These are phyloP conservation scores for Warburgia ugandensis DNA, from an alignment of 164 flowering plant species.

Conservation along the genomic window DNA sequence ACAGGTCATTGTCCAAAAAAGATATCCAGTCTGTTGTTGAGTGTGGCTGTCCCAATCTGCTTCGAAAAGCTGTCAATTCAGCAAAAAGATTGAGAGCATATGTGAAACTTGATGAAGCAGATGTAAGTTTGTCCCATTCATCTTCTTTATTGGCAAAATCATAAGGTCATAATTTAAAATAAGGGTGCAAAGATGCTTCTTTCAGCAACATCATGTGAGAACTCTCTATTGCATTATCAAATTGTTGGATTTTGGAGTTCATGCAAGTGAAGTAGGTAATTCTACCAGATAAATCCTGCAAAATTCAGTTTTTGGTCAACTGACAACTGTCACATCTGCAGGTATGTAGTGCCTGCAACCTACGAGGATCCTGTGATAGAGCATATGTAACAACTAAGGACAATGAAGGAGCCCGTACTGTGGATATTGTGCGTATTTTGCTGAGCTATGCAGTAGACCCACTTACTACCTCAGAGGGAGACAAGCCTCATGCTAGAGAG, in stretches of 20 bases:
- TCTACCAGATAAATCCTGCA: too few species aligned
- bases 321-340: constrained; percentile 26
- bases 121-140: constrained; percentile 41
- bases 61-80: constrained; percentile 78
- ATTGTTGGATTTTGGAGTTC: not conserved
- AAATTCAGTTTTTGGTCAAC: too few species aligned
- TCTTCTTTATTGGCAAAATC: too few species aligned
- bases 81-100: constrained; percentile 73
- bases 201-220: too few species aligned
- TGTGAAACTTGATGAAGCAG: constrained; percentile 68
- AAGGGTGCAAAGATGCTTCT: too few species aligned
- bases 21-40: constrained; percentile 64
- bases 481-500: constrained; percentile 44
- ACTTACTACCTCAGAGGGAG: constrained; percentile 38
- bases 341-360: constrained; percentile 74
- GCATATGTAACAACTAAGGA: constrained; percentile 63
- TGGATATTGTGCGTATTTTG: constrained; percentile 77
- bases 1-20: constrained; percentile 56
- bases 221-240: not conserved
- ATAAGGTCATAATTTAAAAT: too few species aligned
- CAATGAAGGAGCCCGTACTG: constrained; percentile 62
- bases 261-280: not conserved
- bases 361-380: constrained; percentile 91
- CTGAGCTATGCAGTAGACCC: constrained; percentile 69
- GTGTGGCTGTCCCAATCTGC: constrained; percentile 76